Evolutionary conservation across 768 basidiomycete genomes (phyloP), one percentile per base, ranked within the genome.

Genomic region (Podaxis sp.): DNA sequence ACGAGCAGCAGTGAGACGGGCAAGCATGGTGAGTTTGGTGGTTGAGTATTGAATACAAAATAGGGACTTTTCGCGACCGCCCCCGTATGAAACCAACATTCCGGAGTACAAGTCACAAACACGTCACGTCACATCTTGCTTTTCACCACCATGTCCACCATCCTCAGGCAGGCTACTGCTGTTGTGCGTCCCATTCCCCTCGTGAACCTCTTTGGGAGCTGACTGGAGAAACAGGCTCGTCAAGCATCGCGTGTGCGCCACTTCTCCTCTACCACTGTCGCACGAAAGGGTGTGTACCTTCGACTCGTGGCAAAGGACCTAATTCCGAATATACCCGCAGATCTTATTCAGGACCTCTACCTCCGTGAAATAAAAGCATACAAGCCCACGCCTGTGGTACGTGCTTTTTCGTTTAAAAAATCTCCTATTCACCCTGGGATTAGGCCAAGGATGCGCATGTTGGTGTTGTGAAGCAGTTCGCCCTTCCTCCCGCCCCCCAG

Each of bases 321-420:
- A 68, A 76, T 76, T 71, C 77, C 79, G 77, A 76, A 72, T 78
- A 70, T 68, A 69, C 75, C 78, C 74, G 77, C 73, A 97, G 96
- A 97, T 81, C 81, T 96, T 72, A 83, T 98, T 58, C 92, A 96
- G 84, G 95, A 97, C 66, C 74, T 97, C 61, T 99, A 98, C 78
- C 69, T 99, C 68, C 87, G 83, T 71, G 91, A 96, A 80, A 83
- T 99, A 70, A 96, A 92, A 78, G 75, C 84, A 4, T 99, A 96
- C 86, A 96, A 93, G 81, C 82, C 92, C 44, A 79, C 87, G 39
- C 78, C 86, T 4, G 75, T 73, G 52, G 95, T 95, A 70, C 74
- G 92, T 83, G n/a, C 24, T 38, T 51, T 64, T 44, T 60, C 11
- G 28, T 4, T n/a, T 17, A 26, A 2, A 9, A 40, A 42, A 13